A percentile compares a stretch with the other conserved stretches of the same genome.
Conservation (phyloP, 139 green algal genomes). For the Chlamydomonas schloesseri region DNA sequence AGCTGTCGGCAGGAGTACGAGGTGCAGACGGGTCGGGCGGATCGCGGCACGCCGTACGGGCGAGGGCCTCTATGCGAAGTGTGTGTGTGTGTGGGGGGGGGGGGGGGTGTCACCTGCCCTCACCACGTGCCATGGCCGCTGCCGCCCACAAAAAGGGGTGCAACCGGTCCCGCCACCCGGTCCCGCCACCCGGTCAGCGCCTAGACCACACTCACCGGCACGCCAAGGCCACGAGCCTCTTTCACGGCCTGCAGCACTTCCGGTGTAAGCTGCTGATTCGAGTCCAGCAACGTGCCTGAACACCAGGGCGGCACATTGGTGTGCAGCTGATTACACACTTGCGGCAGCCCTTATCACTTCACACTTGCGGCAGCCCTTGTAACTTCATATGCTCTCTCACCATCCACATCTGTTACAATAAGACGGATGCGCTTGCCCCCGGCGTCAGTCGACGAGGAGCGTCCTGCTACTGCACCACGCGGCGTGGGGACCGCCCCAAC, state of each 20-base stretch:
- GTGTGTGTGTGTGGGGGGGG: neutral
- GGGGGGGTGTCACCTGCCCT: neutral
- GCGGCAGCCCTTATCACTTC: too few species aligned
- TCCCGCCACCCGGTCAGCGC: neutral
- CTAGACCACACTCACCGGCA: slow-evolving; percentile 63
- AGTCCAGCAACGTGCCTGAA: slow-evolving; percentile 86
- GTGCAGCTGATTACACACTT: too few species aligned
- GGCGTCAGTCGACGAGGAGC: too few species aligned
- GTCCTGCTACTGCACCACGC: too few species aligned
- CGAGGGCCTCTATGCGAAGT: too few species aligned
- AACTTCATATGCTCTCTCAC: too few species aligned
- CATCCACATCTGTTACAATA: too few species aligned
- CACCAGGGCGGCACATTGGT: too few species aligned
- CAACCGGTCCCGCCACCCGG: neutral
- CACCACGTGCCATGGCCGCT: neutral
- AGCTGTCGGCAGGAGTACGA: slow-evolving; percentile 51
- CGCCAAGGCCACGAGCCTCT: slow-evolving; percentile 64
- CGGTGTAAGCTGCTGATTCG: slow-evolving; percentile 70
- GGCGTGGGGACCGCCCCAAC: too few species aligned
- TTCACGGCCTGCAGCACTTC: slow-evolving; percentile 62
- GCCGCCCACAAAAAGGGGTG: neutral
- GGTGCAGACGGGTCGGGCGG: neutral
- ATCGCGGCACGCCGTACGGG: neutral
- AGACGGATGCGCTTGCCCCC: too few species aligned
- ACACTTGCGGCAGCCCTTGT: too few species aligned